phyloP scores from a whole-genome alignment of 2,329 filamentous ascomycete species.

The Ceratocystis albifundus region DNA sequence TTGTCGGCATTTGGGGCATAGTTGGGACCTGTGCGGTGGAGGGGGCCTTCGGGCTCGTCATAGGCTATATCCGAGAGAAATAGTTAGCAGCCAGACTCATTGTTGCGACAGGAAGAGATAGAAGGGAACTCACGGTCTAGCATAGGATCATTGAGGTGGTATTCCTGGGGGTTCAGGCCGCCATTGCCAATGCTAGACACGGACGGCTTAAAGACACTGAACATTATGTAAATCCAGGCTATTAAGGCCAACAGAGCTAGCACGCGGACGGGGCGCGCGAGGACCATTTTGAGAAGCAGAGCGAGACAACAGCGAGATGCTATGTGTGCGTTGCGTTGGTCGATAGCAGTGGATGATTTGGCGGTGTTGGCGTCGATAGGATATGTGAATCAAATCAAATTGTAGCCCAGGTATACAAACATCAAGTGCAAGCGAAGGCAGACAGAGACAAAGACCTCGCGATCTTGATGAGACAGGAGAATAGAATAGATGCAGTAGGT shows the following conservation, averaged over 20 bases:
- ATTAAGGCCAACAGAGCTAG: conserved; percentile 59
- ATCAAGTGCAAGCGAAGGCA: too few species aligned
- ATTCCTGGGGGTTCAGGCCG: conserved; percentile 31
- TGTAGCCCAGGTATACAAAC: background rate
- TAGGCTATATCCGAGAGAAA: conserved; percentile 47
- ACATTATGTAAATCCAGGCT: conserved; percentile 67
- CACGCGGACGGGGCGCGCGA: conserved; percentile 74
- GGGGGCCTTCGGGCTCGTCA: conserved; percentile 65
- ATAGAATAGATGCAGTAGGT: too few species aligned
- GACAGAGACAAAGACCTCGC: too few species aligned
- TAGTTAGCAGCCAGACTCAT: conserved; percentile 6
- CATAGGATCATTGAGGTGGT: conserved; percentile 70
- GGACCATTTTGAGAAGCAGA: conserved; percentile 51
- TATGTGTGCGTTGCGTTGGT: background rate
- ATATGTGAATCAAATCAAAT: too few species aligned
- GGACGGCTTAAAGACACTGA: conserved; percentile 56
- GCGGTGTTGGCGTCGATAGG: too few species aligned
- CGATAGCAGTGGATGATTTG: background rate
- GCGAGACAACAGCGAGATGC: background rate
- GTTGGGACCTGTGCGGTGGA: conserved; percentile 62
- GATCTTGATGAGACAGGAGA: too few species aligned
- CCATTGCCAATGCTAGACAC: conserved; percentile 32
- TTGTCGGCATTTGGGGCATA: conserved; percentile 67
- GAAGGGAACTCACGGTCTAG: conserved; percentile 57
- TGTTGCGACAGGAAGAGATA: background rate